Evolutionary conservation across 2,329 filamentous ascomycete genomes (phyloP), one percentile per base, ranked within the genome.

Genomic region (Aspergillus pseudoglaucus): DNA sequence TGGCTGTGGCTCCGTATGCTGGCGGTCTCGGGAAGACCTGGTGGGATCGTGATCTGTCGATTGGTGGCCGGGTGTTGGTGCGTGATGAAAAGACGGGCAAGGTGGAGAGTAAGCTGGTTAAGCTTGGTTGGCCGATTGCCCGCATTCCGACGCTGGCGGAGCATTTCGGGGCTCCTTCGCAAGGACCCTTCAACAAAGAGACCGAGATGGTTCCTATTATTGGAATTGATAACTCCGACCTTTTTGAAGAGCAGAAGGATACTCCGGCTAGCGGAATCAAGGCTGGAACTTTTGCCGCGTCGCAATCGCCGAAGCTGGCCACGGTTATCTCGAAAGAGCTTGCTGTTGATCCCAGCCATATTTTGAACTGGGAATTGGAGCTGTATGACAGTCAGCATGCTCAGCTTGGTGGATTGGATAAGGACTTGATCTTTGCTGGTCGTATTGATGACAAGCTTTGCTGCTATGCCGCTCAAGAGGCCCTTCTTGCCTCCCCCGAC

Each of bases 391-490:
- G 82, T 3, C 90, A 96, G 66, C 88, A 90, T 7, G 90, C 90
- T 1, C 83, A 85, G 37, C 79, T 89, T 15, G 85, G 88, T 55
- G 93, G 93, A 10, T 69, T 98, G 48, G 88, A 95, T 59, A 88
- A 86, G 65, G 91, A 97, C 59, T 85, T 98, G 66, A 95, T 98
- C 70, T 95, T 91, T 55, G 91, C 88, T 7, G 90, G 91, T 49
- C 86, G 93, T 46, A 93, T 97, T 57, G 93, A 98, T 65, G 93
- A 98, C 73, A 97, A 96, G 75, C 84, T 98, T 42, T 97, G 93
- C 77, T 94, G 88, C 27, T 97, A 89, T 84, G 83, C 90, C 6
- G 91, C 93, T 6, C 78, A 96, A 45, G 84, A 90, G 67, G 90
- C 83, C 3, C 82, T 98, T 0, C 76, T 96, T 23, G 82, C 85